Conservation (phyloP, 2,329 filamentous ascomycete species). For the Trichoderma endophyticum region DNA sequence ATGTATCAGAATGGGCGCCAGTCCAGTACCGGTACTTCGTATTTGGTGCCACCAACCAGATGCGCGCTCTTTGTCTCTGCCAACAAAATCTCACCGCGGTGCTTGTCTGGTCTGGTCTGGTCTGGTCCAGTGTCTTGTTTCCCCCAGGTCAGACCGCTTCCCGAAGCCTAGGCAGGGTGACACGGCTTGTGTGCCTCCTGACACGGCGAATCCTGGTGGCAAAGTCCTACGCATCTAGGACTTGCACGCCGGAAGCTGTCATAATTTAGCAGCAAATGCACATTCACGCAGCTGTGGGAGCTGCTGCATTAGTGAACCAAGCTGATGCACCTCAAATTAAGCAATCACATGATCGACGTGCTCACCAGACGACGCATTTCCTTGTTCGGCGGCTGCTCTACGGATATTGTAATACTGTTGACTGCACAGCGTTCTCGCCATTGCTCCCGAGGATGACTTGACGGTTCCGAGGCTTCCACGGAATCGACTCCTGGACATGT, state of each 20-base stretch:
- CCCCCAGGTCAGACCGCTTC: constrained; percentile 19
- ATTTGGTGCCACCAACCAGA: background rate
- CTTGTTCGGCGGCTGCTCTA: background rate
- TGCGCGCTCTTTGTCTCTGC: background rate
- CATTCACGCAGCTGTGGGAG: background rate
- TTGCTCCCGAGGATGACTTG: background rate
- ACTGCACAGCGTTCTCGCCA: background rate
- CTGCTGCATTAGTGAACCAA: background rate
- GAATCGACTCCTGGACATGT: background rate
- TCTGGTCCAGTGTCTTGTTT: background rate
- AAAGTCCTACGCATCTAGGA: constrained; percentile 19
- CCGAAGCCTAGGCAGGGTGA: constrained; percentile 15
- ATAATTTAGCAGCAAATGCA: background rate
- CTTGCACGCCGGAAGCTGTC: constrained; percentile 12
- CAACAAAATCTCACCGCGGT: constrained; percentile 1
- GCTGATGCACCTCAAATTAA: constrained; percentile 4
- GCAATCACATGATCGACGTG: constrained; percentile 9
- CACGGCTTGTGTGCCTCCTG: constrained; percentile 19
- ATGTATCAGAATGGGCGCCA: background rate
- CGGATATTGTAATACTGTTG: no score
- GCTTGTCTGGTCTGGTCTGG: background rate
- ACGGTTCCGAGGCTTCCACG: background rate
- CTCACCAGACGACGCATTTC: constrained; percentile 4
- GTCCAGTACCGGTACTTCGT: background rate
- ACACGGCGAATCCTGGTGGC: constrained; percentile 10